phyloP scores from a whole-genome alignment of 2,329 filamentous ascomycete species.

The Bipolaris oryzae region DNA sequence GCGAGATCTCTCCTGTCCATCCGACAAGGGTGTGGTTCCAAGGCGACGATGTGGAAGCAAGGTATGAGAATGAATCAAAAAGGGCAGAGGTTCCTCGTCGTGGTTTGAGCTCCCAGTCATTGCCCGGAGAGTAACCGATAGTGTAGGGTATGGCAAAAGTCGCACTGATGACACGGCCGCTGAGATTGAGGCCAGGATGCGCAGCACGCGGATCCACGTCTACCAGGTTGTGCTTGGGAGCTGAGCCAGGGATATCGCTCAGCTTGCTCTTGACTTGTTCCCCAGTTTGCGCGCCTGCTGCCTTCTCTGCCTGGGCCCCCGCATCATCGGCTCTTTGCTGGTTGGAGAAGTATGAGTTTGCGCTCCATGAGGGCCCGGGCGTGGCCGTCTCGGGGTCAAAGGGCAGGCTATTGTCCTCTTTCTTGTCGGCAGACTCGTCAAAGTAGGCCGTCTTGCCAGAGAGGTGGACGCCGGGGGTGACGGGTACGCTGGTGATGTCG shows the following conservation, averaged over 20 bases:
- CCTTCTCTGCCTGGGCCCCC: constrained; percentile 50
- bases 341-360: constrained; percentile 46
- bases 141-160: constrained; percentile 69
- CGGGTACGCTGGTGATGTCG: constrained; percentile 49
- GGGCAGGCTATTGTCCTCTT: constrained; percentile 27
- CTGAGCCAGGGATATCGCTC: constrained; percentile 51
- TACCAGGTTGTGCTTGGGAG: constrained; percentile 50
- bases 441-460: constrained; percentile 49
- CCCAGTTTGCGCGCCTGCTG: constrained; percentile 53
- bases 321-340: constrained; percentile 25
- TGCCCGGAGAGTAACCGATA: constrained; percentile 58
- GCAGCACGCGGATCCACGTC: constrained; percentile 61
- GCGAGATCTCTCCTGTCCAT: constrained; percentile 83
- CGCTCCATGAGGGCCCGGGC: constrained; percentile 45
- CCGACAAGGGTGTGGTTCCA: constrained; percentile 94
- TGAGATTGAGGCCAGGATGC: constrained; percentile 63
- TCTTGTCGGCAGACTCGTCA: constrained; percentile 25
- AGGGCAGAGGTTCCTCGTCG: constrained; percentile 89
- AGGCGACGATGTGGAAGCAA: constrained; percentile 79
- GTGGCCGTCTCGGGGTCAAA: constrained; percentile 40
- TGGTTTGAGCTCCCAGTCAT: constrained; percentile 70
- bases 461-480: constrained; percentile 51
- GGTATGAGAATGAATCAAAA: constrained; percentile 87
- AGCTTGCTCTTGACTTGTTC: constrained; percentile 61
- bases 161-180: constrained; percentile 67